phyloP scores from a whole-genome alignment of 202 grass and related monocot genomes.

The Zizania palustris region DNA sequence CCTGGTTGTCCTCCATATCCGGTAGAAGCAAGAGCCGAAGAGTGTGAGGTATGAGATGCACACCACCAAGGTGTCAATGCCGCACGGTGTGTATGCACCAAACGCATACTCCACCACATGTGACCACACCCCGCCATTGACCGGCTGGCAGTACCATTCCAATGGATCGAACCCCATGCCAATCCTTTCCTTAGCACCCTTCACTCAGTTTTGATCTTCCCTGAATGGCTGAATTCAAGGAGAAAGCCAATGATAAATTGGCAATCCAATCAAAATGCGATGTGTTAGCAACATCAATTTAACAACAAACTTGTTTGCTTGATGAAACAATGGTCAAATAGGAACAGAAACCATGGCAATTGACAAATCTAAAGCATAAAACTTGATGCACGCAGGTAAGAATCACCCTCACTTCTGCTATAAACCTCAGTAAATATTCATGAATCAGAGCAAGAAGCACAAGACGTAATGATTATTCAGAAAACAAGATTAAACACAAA shows the following conservation, averaged over 20 bases:
- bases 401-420: neutral
- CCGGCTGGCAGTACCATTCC: conserved; percentile 86
- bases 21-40: conserved; percentile 87
- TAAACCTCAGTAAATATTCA: neutral
- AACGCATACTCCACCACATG: conserved; percentile 65
- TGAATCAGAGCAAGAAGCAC: conserved; percentile 5
- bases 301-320: neutral
- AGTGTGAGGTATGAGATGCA: conserved; percentile 84
- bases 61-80: conserved; percentile 70
- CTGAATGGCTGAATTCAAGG: conserved; percentile 38
- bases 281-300: conserved; percentile 20
- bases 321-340: conserved; percentile 7
- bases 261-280: neutral
- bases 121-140: conserved; percentile 72
- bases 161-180: conserved; percentile 73
- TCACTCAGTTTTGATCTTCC: conserved; percentile 25
- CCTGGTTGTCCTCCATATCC: conserved; percentile 77
- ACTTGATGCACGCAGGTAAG: neutral
- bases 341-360: neutral
- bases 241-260: conserved; percentile 11
- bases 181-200: conserved; percentile 24
- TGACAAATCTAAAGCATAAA: neutral
- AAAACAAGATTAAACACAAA: neutral
- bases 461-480: neutral
- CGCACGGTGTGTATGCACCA: conserved; percentile 80